Conservation (phyloP, 805 yeast genomes). For the Teunomyces lycoperdinae region DNA sequence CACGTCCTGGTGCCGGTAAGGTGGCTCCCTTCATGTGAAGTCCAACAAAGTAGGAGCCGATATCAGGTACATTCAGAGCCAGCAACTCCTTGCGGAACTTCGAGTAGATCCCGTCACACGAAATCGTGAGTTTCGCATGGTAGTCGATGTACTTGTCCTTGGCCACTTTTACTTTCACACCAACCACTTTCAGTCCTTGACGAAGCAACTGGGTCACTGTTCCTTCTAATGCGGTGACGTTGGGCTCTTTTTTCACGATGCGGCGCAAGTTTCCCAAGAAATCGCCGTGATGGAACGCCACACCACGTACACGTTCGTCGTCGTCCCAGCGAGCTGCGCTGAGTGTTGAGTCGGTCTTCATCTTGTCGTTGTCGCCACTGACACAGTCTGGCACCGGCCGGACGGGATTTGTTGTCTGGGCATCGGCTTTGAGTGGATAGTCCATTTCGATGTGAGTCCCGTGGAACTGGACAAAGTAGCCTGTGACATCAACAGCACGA, state of each 20-base stretch:
- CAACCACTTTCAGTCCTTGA: constrained; percentile 56
- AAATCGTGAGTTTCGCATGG: constrained; percentile 63
- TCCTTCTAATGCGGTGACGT: constrained; percentile 78
- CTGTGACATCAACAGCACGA: constrained; percentile 73
- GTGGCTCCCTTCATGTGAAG: constrained; percentile 69
- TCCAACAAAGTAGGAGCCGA: constrained; percentile 86
- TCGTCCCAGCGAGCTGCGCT: constrained; percentile 53
- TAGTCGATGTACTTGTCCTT: constrained; percentile 23
- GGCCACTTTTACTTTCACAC: constrained; percentile 60
- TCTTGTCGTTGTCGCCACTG: constrained; percentile 55
- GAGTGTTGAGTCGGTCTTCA: constrained; percentile 47
- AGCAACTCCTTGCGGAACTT: constrained; percentile 78
- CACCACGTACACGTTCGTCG: constrained; percentile 62
- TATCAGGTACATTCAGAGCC: constrained; percentile 57
- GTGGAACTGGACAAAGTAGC: constrained; percentile 75
- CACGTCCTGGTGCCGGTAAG: constrained; percentile 73
- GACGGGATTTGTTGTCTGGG: constrained; percentile 40
- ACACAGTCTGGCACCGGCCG: constrained; percentile 57
- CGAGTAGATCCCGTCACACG: constrained; percentile 93
- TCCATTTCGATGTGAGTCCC: constrained; percentile 57
- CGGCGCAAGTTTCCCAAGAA: constrained; percentile 74
- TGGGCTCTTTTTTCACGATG: constrained; percentile 65
- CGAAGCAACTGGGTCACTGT: constrained; percentile 68
- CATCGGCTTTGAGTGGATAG: constrained; percentile 61
- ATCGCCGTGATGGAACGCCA: constrained; percentile 90